These are phyloP conservation scores for Beauveria rudraprayagi DNA, from an alignment of 2,329 filamentous ascomycete genomes.

Conservation along the genomic window DNA sequence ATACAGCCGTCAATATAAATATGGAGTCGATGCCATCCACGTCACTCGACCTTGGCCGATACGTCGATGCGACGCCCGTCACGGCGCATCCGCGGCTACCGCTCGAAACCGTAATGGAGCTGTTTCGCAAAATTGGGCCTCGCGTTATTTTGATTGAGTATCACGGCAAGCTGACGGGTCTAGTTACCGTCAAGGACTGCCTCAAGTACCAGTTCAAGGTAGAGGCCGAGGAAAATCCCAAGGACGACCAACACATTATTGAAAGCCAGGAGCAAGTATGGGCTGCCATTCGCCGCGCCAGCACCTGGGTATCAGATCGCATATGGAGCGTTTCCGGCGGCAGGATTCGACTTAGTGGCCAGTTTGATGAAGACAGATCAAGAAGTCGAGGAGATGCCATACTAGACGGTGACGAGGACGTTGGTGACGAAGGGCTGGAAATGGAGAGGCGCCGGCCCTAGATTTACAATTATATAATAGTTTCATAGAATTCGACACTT, in stretches of 20 bases:
- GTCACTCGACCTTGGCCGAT: slow-evolving; percentile 72
- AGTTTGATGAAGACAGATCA: slow-evolving; percentile 27
- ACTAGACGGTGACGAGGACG: slow-evolving; percentile 35
- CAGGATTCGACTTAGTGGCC: slow-evolving; percentile 42
- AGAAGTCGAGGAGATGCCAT: slow-evolving; percentile 38
- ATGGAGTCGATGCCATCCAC: slow-evolving; percentile 45
- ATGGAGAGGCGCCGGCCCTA: slow-evolving; percentile 28
- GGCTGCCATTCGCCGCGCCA: slow-evolving; percentile 44
- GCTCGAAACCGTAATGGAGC: slow-evolving; percentile 94
- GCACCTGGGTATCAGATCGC: slow-evolving; percentile 51
- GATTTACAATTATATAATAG: not conserved
- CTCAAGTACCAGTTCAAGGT: slow-evolving; percentile 96
- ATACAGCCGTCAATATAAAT: slow-evolving; percentile 49
- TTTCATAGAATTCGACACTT: not conserved
- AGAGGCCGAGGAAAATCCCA: slow-evolving; percentile 72
- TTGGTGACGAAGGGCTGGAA: slow-evolving; percentile 34
- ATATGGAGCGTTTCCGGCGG: slow-evolving; percentile 47
- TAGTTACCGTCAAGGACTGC: slow-evolving; percentile 96
- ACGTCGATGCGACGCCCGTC: slow-evolving; percentile 82
- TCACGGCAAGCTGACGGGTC: slow-evolving; percentile 69
- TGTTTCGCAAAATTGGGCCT: slow-evolving; percentile 96
- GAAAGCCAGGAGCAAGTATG: slow-evolving; percentile 60
- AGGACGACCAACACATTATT: slow-evolving; percentile 46
- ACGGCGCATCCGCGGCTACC: slow-evolving; percentile 85
- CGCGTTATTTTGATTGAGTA: slow-evolving; percentile 90